Percentiles rank a stretch among this genome's conserved stretches.
Conservation (phyloP, 1,284 basidiomycete genomes). For the Exobasidium cylindrosporum region DNA sequence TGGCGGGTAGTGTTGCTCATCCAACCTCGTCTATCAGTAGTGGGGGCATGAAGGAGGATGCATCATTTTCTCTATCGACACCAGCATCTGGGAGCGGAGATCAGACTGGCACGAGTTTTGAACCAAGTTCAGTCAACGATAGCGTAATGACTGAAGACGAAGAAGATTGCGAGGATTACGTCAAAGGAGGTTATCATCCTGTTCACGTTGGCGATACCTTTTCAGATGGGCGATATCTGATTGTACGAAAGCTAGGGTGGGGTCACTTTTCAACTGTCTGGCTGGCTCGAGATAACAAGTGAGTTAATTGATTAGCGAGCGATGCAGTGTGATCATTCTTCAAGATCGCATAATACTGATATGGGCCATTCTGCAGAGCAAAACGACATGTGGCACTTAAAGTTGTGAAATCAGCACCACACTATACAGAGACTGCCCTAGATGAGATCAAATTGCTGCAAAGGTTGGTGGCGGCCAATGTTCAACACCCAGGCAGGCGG, state of each 20-base stretch:
- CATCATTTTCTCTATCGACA: neutral
- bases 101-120: conserved; percentile 11
- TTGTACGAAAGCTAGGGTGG: conserved; percentile 96
- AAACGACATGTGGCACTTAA: conserved; percentile 97
- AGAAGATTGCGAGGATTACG: conserved; percentile 57
- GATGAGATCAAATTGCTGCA: conserved; percentile 99
- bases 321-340: no score
- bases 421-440: conserved; percentile 95
- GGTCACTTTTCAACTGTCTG: conserved; percentile 75
- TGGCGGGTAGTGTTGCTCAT: neutral
- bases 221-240: conserved; percentile 79
- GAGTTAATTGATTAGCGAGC: conserved; percentile 21
- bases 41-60: conserved; percentile 1
- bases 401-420: conserved; percentile 93
- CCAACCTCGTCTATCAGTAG: neutral
- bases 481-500: conserved; percentile 57
- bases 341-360: neutral
- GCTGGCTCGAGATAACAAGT: conserved; percentile 54
- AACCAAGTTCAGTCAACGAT: conserved; percentile 24
- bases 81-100: conserved; percentile 1
- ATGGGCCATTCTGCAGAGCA: conserved; percentile 62
- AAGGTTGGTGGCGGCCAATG: conserved; percentile 80
- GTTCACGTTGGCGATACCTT: conserved; percentile 92
- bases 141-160: conserved; percentile 57
- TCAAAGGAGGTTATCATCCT: conserved; percentile 75